A percentile compares a stretch with the other conserved stretches of the same genome.
phyloP scores from a whole-genome alignment of 1,284 basidiomycete genomes.

The Fomitiporia mediterranea region DNA sequence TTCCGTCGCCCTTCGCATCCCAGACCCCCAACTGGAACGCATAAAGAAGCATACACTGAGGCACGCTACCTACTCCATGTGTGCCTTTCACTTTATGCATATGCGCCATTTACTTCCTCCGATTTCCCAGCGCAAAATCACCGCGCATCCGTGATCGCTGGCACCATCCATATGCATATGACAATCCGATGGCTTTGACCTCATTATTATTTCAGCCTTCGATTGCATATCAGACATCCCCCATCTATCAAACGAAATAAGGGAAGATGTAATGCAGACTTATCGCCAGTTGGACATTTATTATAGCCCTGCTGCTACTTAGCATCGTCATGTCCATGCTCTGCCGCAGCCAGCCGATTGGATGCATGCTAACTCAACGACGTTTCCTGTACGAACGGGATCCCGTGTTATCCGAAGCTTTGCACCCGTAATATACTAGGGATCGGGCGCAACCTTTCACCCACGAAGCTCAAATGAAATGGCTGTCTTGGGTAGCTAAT shows the following conservation, averaged over 20 bases:
- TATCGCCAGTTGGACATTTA: not conserved
- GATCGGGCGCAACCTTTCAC: too few species aligned
- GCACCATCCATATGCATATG: not conserved
- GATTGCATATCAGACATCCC: not conserved
- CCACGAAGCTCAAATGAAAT: too few species aligned
- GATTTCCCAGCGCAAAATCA: not conserved
- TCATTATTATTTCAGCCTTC: not conserved
- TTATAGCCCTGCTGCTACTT: not conserved
- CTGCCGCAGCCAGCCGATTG: constrained; percentile 4
- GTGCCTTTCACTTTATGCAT: not conserved
- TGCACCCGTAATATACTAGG: too few species aligned
- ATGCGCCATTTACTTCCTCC: not conserved
- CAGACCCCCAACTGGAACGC: not conserved
- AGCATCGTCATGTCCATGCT: not conserved
- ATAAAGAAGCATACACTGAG: not conserved
- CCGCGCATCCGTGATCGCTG: not conserved
- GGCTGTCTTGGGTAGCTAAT: too few species aligned
- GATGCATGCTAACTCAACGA: not conserved
- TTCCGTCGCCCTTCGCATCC: not conserved
- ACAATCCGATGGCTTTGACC: not conserved
- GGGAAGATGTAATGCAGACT: not conserved
- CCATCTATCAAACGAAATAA: constrained; percentile 6
- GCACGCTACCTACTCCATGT: not conserved
- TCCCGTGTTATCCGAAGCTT: too few species aligned
- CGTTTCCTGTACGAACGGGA: too few species aligned